phyloP scores from a whole-genome alignment of 2,329 filamentous ascomycete genomes.

The Colletotrichum aenigma region DNA sequence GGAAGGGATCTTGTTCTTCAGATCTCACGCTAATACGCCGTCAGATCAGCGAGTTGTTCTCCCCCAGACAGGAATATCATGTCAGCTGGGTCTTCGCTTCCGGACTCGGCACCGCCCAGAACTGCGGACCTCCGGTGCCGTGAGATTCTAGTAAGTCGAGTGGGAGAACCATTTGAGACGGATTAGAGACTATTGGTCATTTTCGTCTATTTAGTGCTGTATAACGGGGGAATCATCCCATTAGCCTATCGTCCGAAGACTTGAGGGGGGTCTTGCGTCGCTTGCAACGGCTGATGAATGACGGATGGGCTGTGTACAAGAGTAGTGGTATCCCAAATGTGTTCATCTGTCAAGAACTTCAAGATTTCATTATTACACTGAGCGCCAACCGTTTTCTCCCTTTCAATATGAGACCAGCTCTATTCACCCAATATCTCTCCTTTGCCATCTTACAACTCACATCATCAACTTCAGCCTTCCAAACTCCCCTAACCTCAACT shows the following conservation, averaged over 20 bases:
- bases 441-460: neutral
- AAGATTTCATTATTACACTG: too few species aligned
- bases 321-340: neutral
- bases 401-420: neutral
- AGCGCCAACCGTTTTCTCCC: rapidly evolving
- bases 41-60: too few species aligned
- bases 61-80: too few species aligned
- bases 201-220: neutral
- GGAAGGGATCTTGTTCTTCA: too few species aligned
- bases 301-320: neutral
- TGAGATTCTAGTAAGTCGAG: neutral
- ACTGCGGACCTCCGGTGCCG: neutral
- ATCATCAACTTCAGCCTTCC: neutral
- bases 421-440: neutral
- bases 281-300: neutral
- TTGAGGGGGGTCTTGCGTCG: neutral
- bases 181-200: rapidly evolving
- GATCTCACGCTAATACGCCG: too few species aligned
- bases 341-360: rapidly evolving
- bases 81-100: neutral
- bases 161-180: rapidly evolving
- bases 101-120: neutral
- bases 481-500: neutral
- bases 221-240: neutral
- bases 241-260: neutral